phyloP scores from a whole-genome alignment of 164 flowering plant species.

The Annona cherimola region DNA sequence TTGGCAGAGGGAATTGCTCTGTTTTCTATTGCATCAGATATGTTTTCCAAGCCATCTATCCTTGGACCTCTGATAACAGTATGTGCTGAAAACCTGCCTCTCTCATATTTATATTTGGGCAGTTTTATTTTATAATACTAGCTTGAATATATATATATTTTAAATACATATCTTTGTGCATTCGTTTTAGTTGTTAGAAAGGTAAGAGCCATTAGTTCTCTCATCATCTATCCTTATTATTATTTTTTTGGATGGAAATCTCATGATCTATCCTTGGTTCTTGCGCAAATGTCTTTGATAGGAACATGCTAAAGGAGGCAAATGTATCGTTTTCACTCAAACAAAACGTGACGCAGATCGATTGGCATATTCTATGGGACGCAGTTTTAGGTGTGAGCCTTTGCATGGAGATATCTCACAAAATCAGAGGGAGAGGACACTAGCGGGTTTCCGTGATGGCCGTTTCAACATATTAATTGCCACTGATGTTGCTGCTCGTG shows the following conservation, averaged over 20 bases:
- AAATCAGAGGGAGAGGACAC: constrained; percentile 69
- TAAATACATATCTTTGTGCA: background rate
- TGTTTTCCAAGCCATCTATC: constrained; percentile 52
- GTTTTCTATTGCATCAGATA: constrained; percentile 55
- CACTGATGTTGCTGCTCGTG: constrained; percentile 88
- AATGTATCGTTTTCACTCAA: constrained; percentile 84
- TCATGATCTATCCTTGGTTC: background rate
- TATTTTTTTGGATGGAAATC: background rate
- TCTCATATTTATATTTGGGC: background rate
- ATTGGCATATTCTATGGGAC: constrained; percentile 56
- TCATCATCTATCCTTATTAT: background rate
- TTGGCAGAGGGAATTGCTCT: constrained; percentile 86
- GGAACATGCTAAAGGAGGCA: constrained; percentile 96
- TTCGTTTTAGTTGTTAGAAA: background rate
- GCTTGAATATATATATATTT: too few relatives aligned
- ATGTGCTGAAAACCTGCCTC: constrained; percentile 6
- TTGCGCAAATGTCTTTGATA: constrained; percentile 17
- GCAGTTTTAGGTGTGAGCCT: constrained; percentile 60
- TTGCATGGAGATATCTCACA: constrained; percentile 90
- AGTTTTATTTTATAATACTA: background rate
- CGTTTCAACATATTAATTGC: constrained; percentile 64
- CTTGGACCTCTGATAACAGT: constrained; percentile 76
- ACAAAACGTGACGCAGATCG: constrained; percentile 96
- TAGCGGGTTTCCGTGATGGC: constrained; percentile 66
- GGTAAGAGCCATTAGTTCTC: background rate